phyloP scores from a whole-genome alignment of 192 early-diverging fungal species.

The Backusella macrospora region DNA sequence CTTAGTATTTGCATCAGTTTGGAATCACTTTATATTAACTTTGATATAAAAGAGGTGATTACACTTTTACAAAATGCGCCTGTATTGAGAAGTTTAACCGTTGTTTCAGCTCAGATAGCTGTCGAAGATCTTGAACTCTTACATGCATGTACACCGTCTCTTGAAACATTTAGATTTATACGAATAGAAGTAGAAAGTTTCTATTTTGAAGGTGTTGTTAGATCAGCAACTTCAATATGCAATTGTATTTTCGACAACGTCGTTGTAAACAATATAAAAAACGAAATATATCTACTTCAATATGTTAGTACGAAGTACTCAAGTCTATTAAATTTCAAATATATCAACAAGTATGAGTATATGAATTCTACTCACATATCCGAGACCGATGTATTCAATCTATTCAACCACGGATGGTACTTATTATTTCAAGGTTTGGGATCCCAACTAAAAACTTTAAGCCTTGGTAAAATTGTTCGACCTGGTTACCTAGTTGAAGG shows the following conservation, averaged over 20 bases:
- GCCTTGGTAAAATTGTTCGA: neutral
- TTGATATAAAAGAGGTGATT: neutral
- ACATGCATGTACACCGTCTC: neutral
- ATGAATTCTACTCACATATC: neutral
- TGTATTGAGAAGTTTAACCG: neutral
- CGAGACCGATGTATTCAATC: neutral
- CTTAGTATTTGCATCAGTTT: neutral
- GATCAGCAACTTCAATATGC: neutral
- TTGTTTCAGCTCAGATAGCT: neutral
- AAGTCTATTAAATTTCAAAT: neutral
- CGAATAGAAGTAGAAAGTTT: neutral
- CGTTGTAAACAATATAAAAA: neutral
- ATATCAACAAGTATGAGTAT: neutral
- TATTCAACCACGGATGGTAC: neutral
- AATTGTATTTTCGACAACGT: neutral
- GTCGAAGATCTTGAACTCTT: neutral
- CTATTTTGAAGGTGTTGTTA: neutral
- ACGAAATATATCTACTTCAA: neutral
- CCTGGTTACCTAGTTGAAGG: neutral
- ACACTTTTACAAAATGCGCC: neutral
- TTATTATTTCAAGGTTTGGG: neutral
- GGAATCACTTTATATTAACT: too few species aligned
- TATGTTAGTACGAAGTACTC: neutral
- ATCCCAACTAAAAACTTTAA: neutral
- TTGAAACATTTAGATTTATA: neutral